phyloP scores from a whole-genome alignment of 192 early-diverging fungal genomes.

The Funneliformis mosseae region DNA sequence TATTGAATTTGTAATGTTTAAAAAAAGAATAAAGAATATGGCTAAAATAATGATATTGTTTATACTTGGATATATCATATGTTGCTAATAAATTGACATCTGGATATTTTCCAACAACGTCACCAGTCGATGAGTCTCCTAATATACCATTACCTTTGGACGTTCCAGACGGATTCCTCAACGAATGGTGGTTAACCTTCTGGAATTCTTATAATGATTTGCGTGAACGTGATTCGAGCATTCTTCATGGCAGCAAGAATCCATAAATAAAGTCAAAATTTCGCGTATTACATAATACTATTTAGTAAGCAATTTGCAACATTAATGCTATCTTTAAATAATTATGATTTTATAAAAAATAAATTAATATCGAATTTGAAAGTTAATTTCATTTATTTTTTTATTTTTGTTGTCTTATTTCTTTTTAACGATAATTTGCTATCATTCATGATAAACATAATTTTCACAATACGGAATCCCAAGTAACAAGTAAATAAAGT shows the following conservation, averaged over 20 bases:
- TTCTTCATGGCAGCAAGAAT: not conserved
- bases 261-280: not conserved
- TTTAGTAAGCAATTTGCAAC: not conserved
- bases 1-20: not conserved
- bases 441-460: too few species aligned
- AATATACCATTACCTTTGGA: slow-evolving; percentile 8
- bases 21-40: not conserved
- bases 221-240: not conserved
- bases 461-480: too few species aligned
- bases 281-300: not conserved
- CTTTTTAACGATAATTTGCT: too few species aligned
- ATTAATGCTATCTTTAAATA: too few species aligned
- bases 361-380: too few species aligned
- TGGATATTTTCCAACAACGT: not conserved
- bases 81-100: not conserved
- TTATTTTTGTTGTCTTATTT: too few species aligned
- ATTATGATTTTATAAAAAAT: too few species aligned
- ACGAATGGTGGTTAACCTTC: not conserved
- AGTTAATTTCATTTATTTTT: too few species aligned
- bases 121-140: not conserved
- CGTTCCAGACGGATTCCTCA: not conserved
- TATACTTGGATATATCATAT: not conserved
- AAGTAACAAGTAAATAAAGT: too few species aligned
- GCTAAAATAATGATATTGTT: not conserved
- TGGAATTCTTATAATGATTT: not conserved